These are phyloP conservation scores for Panicum miliaceum DNA, from an alignment of 176 grass and related monocot genomes.

Conservation along the genomic window DNA sequence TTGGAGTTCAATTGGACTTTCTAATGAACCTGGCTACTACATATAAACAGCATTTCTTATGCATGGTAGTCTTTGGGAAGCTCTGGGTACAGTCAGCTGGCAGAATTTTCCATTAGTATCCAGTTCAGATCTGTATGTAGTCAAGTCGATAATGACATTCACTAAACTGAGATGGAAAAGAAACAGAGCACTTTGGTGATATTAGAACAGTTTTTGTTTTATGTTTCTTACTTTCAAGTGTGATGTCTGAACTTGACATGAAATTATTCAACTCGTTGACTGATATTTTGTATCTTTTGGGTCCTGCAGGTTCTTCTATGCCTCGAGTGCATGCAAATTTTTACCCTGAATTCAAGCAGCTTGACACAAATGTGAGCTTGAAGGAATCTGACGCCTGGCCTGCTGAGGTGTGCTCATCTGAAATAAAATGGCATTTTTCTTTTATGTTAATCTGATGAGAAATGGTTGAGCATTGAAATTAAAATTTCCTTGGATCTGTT, in stretches of 20 bases:
- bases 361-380: slow-evolving; percentile 90
- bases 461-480: not conserved
- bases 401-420: slow-evolving; percentile 65
- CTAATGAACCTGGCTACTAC: not conserved
- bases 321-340: slow-evolving; percentile 89
- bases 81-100: not conserved
- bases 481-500: slow-evolving; percentile 5
- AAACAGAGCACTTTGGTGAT: not conserved
- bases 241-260: not conserved
- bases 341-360: slow-evolving; percentile 93
- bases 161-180: not conserved
- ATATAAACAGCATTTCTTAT: not conserved
- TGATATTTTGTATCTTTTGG: slow-evolving; percentile 5
- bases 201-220: not conserved
- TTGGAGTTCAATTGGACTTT: not conserved
- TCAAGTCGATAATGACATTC: slow-evolving; percentile 11
- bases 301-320: slow-evolving; percentile 73
- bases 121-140: not conserved
- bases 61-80: not conserved
- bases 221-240: not conserved
- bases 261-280: not conserved
- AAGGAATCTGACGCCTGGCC: slow-evolving; percentile 95
- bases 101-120: not conserved
- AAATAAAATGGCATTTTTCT: not conserved
- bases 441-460: not conserved